A percentile compares a stretch with the other conserved stretches of the same genome.
Evolutionary conservation across 1,284 basidiomycete genomes (phyloP).

Genomic region (Malassezia sympodialis): DNA sequence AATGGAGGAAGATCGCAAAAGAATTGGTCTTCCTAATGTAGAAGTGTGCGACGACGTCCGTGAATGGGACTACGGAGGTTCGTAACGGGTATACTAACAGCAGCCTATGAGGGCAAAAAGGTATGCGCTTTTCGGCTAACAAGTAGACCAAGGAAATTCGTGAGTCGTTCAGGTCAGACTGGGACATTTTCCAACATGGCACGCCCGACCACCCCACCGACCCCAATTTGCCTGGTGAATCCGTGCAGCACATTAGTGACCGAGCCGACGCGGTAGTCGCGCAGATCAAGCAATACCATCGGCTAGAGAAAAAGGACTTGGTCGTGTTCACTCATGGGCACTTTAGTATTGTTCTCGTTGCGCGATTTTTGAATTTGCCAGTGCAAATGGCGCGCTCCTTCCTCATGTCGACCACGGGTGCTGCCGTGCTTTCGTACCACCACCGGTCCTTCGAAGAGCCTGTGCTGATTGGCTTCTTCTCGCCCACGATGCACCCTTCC

Average conservation of each 20-base stretch:
- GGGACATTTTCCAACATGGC: conserved; percentile 44
- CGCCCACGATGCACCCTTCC: conserved; percentile 23
- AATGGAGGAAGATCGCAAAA: conserved; percentile 22
- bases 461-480: conserved; percentile 39
- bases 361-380: conserved; percentile 38
- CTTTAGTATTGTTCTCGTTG: conserved; percentile 41
- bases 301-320: conserved; percentile 32
- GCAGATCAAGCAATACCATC: conserved; percentile 31
- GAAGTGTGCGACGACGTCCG: conserved; percentile 33
- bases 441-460: conserved; percentile 42
- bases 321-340: conserved; percentile 44
- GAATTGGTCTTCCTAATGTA: conserved; percentile 20
- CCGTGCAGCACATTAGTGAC: conserved; percentile 33
- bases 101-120: conserved; percentile 36
- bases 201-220: conserved; percentile 29
- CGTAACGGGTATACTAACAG: neutral
- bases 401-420: conserved; percentile 42
- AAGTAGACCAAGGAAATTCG: conserved; percentile 32
- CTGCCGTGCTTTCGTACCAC: conserved; percentile 41
- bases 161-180: conserved; percentile 23
- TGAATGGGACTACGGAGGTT: conserved; percentile 46
- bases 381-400: conserved; percentile 31
- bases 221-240: conserved; percentile 35
- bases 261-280: conserved; percentile 37
- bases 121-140: conserved; percentile 4